A percentile compares a stretch with the other conserved stretches of the same genome.
These are phyloP conservation scores for Aspergillus unguis DNA, from an alignment of 2,329 filamentous ascomycete genomes.

Conservation along the genomic window DNA sequence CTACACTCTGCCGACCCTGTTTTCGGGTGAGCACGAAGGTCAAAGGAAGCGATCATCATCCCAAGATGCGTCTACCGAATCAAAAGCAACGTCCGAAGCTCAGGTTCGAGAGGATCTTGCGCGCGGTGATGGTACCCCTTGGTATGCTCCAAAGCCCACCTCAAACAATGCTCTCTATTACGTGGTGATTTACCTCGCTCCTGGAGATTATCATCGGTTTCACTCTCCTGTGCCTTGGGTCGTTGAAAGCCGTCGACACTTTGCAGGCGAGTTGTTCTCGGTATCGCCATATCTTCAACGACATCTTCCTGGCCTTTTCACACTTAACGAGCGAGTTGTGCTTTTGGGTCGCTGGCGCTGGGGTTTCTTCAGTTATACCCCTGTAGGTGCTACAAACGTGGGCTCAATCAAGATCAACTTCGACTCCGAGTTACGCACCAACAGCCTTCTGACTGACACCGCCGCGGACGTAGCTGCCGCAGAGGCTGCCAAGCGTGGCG, in stretches of 20 bases:
- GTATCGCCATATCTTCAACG: slow-evolving; percentile 94
- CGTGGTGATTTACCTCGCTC: slow-evolving; percentile 90
- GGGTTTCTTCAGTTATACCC: slow-evolving; percentile 95
- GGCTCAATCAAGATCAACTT: slow-evolving; percentile 97
- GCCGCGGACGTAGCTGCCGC: slow-evolving; percentile 83
- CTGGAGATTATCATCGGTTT: slow-evolving; percentile 97
- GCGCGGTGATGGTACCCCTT: slow-evolving; percentile 59
- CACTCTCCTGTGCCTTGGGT: slow-evolving; percentile 96
- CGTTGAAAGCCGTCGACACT: slow-evolving; percentile 90
- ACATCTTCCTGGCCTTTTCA: slow-evolving; percentile 90
- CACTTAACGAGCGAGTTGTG: slow-evolving; percentile 92
- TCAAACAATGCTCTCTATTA: slow-evolving; percentile 77
- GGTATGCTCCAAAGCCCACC: slow-evolving; percentile 65
- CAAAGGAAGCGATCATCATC: slow-evolving; percentile 51
- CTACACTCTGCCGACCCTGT: slow-evolving; percentile 83
- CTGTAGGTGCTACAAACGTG: slow-evolving; percentile 95
- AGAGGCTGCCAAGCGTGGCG: slow-evolving; percentile 69
- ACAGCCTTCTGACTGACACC: slow-evolving; percentile 87
- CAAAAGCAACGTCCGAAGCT: slow-evolving; percentile 69
- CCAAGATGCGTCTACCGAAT: slow-evolving; percentile 68
- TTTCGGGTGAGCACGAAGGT: slow-evolving; percentile 62
- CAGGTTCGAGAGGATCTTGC: slow-evolving; percentile 83
- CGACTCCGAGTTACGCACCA: slow-evolving; percentile 87
- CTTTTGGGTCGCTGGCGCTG: slow-evolving; percentile 91
- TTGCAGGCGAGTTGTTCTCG: slow-evolving; percentile 91